These are phyloP conservation scores for Trematosphaeria pertusa DNA, from an alignment of 2,329 filamentous ascomycete species.

Conservation along the genomic window DNA sequence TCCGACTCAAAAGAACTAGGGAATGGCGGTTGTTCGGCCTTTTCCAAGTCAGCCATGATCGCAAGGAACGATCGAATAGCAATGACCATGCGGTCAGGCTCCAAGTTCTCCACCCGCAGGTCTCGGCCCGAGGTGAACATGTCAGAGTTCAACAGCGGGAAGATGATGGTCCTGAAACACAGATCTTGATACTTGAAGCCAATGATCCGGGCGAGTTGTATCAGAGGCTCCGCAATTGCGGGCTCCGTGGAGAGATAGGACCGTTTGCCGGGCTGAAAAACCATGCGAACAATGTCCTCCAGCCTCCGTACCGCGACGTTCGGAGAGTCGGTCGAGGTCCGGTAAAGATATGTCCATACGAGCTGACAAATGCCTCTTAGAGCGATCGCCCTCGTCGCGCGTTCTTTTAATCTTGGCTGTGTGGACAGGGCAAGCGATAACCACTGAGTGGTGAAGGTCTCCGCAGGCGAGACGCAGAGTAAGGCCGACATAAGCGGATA, in stretches of 20 bases:
- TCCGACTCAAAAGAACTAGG: conserved; percentile 69
- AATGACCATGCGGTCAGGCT: conserved; percentile 96
- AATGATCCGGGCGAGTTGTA: conserved; percentile 92
- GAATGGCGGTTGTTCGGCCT: conserved; percentile 83
- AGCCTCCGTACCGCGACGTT: conserved; percentile 76
- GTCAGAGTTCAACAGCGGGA: conserved; percentile 91
- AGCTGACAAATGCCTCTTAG: conserved; percentile 89
- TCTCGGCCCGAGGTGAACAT: conserved; percentile 80
- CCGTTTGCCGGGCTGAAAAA: conserved; percentile 80
- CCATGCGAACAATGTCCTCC: conserved; percentile 85
- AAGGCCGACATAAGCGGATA: conserved; percentile 89
- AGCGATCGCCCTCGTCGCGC: conserved; percentile 76
- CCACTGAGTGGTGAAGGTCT: conserved; percentile 87
- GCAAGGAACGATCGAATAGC: conserved; percentile 93
- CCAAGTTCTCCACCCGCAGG: conserved; percentile 86
- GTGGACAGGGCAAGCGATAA: conserved; percentile 78
- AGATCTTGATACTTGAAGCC: conserved; percentile 93
- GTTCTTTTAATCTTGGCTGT: conserved; percentile 84
- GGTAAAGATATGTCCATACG: conserved; percentile 93
- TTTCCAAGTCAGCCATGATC: conserved; percentile 92
- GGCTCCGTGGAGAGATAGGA: conserved; percentile 83
- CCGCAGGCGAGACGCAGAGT: conserved; percentile 84
- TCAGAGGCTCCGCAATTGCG: conserved; percentile 84
- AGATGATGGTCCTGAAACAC: conserved; percentile 92
- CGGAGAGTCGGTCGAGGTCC: conserved; percentile 72